Base-by-base conservation (phyloP, 352 stramenopile species). In the Globisporangium apiculatum region DNA sequence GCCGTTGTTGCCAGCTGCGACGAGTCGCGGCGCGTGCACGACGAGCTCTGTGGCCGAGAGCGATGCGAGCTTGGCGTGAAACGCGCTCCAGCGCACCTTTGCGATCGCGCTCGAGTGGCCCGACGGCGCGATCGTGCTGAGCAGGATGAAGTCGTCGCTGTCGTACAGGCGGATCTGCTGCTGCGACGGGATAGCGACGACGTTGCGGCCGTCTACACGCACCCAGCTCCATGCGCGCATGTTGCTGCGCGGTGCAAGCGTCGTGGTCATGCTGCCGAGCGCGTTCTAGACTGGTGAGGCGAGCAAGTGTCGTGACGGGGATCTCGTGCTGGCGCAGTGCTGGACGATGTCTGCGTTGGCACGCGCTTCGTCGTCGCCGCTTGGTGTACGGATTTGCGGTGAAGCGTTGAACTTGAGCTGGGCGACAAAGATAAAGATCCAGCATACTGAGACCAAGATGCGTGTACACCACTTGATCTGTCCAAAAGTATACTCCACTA, bases 61-160 rank as follows among this genome's bases (percentile, higher is more conserved):
- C 46, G 83, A 91, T 31, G 74, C 79, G n/a, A 94, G 51, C 48
- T 86, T 87, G 47, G 68, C 81, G 59, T 90, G 83, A 60, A 88
- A 89, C 1, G 74, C 62, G 68, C 77, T 89, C 81, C 81, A 94
- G 52, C 80, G 82, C 56, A 89, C 75, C 53, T 84, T 80, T 6
- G 66, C 57, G 54, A 94, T 76, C 49, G 77, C 67, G 59, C 68
- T 65, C 12, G 61, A 58, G 57, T 94, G 81, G 60, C 77, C 77
- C 15, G 81, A 75, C 14, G 71, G 68, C 51, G 76, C 62, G 56
- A 94, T 79, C 48, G 71, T 75, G 14, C 73, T 63, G 36, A 91
- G 61, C 40, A 94, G 68, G n/a, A 87, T 79, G 65, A 94, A 94
- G 69, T 94, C 81, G 48, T 88, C 79, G 55, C 76, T 90, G 62